Evolutionary conservation across 129 eudicot genomes (phyloP).

Genomic region (Pulicaria dysenterica): DNA sequence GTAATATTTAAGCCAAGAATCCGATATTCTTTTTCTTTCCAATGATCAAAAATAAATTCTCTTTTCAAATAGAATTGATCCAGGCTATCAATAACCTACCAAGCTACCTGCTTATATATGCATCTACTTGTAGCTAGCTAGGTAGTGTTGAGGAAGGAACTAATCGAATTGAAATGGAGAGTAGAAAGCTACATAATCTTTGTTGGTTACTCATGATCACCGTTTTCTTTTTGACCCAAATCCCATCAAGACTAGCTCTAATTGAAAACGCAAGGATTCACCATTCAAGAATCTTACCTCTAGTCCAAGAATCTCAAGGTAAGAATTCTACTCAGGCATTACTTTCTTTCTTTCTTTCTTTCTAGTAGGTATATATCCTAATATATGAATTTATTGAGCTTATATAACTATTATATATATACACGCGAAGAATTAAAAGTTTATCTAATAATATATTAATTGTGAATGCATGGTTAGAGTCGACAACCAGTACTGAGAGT

Average conservation of each 20-base stretch:
- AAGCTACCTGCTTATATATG: constrained; percentile 21
- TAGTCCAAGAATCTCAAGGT: constrained; percentile 36
- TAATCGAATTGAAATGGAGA: constrained; percentile 17
- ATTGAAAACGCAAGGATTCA: neutral
- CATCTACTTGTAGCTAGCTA: constrained; percentile 14
- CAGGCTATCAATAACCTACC: neutral
- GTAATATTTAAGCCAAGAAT: neutral
- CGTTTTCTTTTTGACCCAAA: constrained; percentile 23
- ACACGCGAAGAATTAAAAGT: too few relatives aligned
- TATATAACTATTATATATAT: too few relatives aligned
- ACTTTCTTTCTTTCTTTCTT: too few relatives aligned
- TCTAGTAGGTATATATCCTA: too few relatives aligned
- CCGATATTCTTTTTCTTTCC: neutral
- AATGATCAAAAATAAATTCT: neutral
- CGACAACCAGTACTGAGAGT: neutral
- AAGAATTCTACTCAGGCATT: neutral
- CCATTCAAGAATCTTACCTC: constrained; percentile 28
- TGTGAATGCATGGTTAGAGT: constrained; percentile 13
- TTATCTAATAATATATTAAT: too few relatives aligned
- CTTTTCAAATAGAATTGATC: constrained; percentile 12
- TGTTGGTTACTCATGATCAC: constrained; percentile 23
- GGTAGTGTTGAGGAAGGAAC: neutral
- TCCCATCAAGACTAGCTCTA: constrained; percentile 33
- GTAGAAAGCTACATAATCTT: constrained; percentile 26
- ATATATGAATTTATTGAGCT: too few relatives aligned